These are phyloP conservation scores for Leccinellum albellum DNA, from an alignment of 768 basidiomycete genomes.

Conservation along the genomic window DNA sequence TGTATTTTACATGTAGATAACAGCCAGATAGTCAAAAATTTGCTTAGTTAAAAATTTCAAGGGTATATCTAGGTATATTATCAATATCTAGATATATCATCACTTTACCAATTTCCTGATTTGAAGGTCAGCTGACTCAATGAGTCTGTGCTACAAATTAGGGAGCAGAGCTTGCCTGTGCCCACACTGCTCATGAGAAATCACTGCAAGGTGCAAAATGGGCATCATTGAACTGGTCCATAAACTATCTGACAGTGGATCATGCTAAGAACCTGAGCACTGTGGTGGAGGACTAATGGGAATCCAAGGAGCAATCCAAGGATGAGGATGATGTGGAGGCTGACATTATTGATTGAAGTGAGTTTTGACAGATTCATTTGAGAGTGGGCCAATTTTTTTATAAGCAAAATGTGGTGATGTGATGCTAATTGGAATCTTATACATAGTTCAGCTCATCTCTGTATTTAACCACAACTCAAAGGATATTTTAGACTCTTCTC, in stretches of 20 bases:
- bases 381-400: conserved; percentile 6
- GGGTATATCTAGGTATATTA: too few species aligned
- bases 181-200: conserved; percentile 60
- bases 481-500: not conserved
- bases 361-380: conserved; percentile 27
- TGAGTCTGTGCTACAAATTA: conserved; percentile 30
- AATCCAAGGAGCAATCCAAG: conserved; percentile 53
- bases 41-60: too few species aligned
- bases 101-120: too few species aligned
- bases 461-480: conserved; percentile 8
- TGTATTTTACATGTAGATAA: too few species aligned
- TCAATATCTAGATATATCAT: too few species aligned
- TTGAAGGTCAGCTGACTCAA: conserved; percentile 4
- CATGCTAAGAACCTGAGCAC: conserved; percentile 57
- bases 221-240: conserved; percentile 71
- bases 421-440: conserved; percentile 8
- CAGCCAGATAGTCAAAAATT: too few species aligned
- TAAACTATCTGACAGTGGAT: conserved; percentile 79
- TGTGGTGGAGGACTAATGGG: conserved; percentile 59
- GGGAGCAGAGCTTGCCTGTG: conserved; percentile 81
- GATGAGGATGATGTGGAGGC: conserved; percentile 48
- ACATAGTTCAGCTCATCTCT: too few species aligned
- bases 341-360: conserved; percentile 71
- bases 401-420: conserved; percentile 11
- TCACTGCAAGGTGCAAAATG: conserved; percentile 63